Conservation (phyloP, 1,284 basidiomycete genomes). For the Ustilago crameri region DNA sequence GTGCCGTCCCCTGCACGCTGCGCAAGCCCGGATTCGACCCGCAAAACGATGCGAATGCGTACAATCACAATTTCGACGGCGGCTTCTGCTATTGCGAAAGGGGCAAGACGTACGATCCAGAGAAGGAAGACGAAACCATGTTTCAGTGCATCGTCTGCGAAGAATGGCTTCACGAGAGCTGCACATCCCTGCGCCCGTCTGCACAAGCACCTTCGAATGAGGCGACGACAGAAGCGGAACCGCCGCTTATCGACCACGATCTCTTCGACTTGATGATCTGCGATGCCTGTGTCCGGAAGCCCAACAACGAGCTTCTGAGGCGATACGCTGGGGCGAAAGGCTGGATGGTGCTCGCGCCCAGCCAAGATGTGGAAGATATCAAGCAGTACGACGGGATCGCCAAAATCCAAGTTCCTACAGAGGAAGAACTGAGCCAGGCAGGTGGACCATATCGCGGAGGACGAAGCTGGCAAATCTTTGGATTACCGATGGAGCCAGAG, state of each 20-base stretch:
- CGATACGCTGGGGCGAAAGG: conserved; percentile 55
- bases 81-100: conserved; percentile 69
- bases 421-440: conserved; percentile 25
- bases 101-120: conserved; percentile 68
- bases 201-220: neutral
- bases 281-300: conserved; percentile 57
- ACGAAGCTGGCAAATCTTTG: conserved; percentile 48
- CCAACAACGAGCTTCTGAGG: conserved; percentile 40
- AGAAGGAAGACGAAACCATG: conserved; percentile 69
- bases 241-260: conserved; percentile 55
- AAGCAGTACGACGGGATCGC: conserved; percentile 26
- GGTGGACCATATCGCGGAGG: conserved; percentile 25
- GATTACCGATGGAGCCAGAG: conserved; percentile 36
- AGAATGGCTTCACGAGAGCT: conserved; percentile 69
- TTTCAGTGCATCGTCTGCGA: conserved; percentile 69
- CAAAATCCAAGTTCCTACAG: conserved; percentile 39
- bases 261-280: conserved; percentile 64
- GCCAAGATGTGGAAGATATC: conserved; percentile 12
- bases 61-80: conserved; percentile 68
- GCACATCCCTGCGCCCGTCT: conserved; percentile 51
- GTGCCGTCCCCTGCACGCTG: conserved; percentile 49
- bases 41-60: conserved; percentile 62
- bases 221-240: conserved; percentile 14
- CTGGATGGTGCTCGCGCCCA: conserved; percentile 51
- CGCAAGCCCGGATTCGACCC: conserved; percentile 53